phyloP scores from a whole-genome alignment of 148 eudicot genomes.

The Simmondsia chinensis region DNA sequence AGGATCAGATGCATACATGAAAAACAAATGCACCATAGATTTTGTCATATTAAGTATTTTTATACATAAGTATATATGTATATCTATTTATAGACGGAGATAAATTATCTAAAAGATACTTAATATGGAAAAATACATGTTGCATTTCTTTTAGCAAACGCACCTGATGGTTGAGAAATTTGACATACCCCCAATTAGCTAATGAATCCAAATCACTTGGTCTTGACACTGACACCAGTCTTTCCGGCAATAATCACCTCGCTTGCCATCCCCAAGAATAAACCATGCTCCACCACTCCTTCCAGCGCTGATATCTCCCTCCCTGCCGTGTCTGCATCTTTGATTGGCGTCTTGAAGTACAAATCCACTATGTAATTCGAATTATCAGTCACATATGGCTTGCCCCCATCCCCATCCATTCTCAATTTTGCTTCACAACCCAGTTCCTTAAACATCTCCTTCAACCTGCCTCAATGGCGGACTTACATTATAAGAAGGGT shows the following conservation, averaged over 20 bases:
- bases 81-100: no score
- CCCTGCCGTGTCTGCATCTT: slow-evolving; percentile 64
- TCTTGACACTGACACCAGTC: slow-evolving; percentile 63
- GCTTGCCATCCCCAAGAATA: slow-evolving; percentile 76
- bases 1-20: no score
- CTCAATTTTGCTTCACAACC: slow-evolving; percentile 79
- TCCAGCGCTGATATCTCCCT: slow-evolving; percentile 61
- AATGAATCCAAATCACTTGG: slow-evolving; percentile 49
- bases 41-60: no score
- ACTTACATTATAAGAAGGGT: no score
- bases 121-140: no score
- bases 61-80: no score
- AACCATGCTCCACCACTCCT: slow-evolving; percentile 95
- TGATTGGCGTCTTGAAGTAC: slow-evolving; percentile 79
- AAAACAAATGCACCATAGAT: no score
- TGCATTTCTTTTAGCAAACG: no score
- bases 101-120: no score
- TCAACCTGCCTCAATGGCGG: neutral
- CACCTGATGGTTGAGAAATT: no score
- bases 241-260: slow-evolving; percentile 87
- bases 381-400: slow-evolving; percentile 92
- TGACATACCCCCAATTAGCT: no score
- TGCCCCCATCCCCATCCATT: slow-evolving; percentile 59
- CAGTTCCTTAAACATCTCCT: slow-evolving; percentile 54
- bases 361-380: slow-evolving; percentile 85